phyloP scores from a whole-genome alignment of 495 filamentous ascomycete genomes.

The Cladorrhinum samala region DNA sequence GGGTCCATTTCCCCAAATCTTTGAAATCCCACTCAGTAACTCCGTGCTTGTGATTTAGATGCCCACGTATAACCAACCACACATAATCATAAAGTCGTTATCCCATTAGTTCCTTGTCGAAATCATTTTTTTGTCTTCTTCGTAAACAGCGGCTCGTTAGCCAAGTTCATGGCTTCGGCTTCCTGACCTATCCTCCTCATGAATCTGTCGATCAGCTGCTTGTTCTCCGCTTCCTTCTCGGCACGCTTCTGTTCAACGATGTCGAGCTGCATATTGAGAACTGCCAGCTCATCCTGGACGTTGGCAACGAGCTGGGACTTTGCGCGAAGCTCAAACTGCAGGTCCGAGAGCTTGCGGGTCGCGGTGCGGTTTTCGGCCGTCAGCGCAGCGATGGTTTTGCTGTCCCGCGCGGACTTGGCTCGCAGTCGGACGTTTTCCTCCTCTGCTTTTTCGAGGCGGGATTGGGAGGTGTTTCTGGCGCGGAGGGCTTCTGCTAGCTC shows the following conservation, averaged over 20 bases:
- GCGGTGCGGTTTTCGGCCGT: slow-evolving; percentile 57
- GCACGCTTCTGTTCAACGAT: slow-evolving; percentile 67
- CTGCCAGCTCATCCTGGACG: slow-evolving; percentile 84
- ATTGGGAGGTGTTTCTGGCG: slow-evolving; percentile 59
- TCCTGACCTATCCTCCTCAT: slow-evolving; percentile 81
- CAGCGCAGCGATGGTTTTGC: slow-evolving; percentile 53
- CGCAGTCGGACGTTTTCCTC: slow-evolving; percentile 56
- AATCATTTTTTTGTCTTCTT: slow-evolving; percentile 5
- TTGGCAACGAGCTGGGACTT: slow-evolving; percentile 81
- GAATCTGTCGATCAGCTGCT: slow-evolving; percentile 83
- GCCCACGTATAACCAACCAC: not conserved
- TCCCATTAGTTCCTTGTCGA: too few relatives aligned
- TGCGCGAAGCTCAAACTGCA: slow-evolving; percentile 75
- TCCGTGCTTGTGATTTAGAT: too few relatives aligned
- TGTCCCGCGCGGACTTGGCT: slow-evolving; percentile 48
- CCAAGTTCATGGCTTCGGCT: slow-evolving; percentile 80
- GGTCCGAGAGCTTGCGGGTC: slow-evolving; percentile 60
- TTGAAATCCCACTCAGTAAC: too few relatives aligned
- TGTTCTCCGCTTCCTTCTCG: slow-evolving; percentile 73
- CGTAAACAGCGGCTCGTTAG: slow-evolving; percentile 32
- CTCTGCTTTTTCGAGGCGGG: slow-evolving; percentile 51
- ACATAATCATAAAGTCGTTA: too few relatives aligned
- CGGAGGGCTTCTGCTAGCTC: slow-evolving; percentile 73
- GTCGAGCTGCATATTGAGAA: slow-evolving; percentile 80
- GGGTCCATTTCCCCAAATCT: too few relatives aligned